These are phyloP conservation scores for Cinchona pubescens DNA, from an alignment of 257 asterid species.

Conservation along the genomic window DNA sequence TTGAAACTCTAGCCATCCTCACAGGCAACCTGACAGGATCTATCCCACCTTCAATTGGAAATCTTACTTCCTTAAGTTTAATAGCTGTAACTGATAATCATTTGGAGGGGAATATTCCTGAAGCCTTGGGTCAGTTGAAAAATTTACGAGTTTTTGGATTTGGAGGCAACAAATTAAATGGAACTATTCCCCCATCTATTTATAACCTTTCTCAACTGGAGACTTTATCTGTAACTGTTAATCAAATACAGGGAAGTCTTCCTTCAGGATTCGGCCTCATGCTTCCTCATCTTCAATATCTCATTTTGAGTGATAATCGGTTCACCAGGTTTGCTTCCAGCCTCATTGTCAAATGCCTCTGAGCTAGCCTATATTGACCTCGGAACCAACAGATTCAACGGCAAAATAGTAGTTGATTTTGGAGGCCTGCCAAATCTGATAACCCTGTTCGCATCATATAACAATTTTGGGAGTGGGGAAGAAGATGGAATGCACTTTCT, in stretches of 20 bases:
- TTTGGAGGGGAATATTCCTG: not conserved
- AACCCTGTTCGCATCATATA: accelerated
- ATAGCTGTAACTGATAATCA: not conserved
- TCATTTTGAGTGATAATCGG: not conserved
- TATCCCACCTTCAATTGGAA: not conserved
- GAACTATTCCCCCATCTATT: not conserved
- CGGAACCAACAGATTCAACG: not conserved
- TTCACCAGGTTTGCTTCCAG: not conserved
- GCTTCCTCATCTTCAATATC: not conserved
- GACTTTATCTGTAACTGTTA: not conserved
- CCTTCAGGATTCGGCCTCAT: not conserved
- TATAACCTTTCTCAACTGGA: not conserved
- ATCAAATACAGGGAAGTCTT: not conserved
- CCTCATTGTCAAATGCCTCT: not conserved
- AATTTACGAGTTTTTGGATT: too few species aligned
- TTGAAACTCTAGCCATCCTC: not conserved
- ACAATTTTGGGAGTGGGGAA: not conserved
- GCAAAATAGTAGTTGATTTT: not conserved
- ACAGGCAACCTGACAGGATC: not conserved
- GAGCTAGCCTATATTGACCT: not conserved
- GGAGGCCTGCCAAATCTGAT: not conserved
- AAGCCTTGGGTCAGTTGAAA: not conserved
- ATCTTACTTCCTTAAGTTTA: not conserved
- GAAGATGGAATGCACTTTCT: not conserved
- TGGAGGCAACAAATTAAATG: not conserved